Conservation (phyloP, 1,139 yeast genomes). For the Yamadazyma jaroonii region DNA sequence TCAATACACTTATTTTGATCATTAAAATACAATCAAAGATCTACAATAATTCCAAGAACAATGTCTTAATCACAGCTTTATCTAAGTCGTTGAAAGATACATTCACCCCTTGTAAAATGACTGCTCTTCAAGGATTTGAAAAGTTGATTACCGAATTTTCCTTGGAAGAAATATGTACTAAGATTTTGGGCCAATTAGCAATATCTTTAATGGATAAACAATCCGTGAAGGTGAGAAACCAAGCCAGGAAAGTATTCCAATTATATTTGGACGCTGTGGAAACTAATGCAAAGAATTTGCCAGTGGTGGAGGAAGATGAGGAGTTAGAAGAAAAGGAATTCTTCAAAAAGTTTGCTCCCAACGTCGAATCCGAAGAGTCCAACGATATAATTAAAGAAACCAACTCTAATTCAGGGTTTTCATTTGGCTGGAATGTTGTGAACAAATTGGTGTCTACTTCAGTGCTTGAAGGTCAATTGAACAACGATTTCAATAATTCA, state of each 20-base stretch:
- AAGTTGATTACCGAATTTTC: slow-evolving; percentile 63
- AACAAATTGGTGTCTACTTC: slow-evolving; percentile 34
- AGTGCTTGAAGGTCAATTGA: slow-evolving; percentile 32
- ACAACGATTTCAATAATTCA: slow-evolving; percentile 37
- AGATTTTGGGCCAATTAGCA: slow-evolving; percentile 82
- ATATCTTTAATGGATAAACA: slow-evolving; percentile 78
- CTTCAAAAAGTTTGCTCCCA: slow-evolving; percentile 28
- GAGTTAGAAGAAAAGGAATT: slow-evolving; percentile 38
- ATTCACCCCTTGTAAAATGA: slow-evolving; percentile 71
- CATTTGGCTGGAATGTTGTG: slow-evolving; percentile 39
- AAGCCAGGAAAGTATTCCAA: slow-evolving; percentile 68
- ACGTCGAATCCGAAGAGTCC: slow-evolving; percentile 9
- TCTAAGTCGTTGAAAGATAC: slow-evolving; percentile 81
- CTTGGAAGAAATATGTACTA: slow-evolving; percentile 75
- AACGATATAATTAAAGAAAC: slow-evolving; percentile 7
- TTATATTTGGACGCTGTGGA: slow-evolving; percentile 64
- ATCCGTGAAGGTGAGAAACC: slow-evolving; percentile 59
- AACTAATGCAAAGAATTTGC: slow-evolving; percentile 55
- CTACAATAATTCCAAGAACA: slow-evolving; percentile 56
- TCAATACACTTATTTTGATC: slow-evolving; percentile 77
- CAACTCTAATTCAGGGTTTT: slow-evolving; percentile 8
- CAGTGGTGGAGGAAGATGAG: slow-evolving; percentile 46
- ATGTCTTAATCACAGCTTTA: slow-evolving; percentile 84
- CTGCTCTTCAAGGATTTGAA: slow-evolving; percentile 74
- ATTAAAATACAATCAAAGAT: slow-evolving; percentile 68